phyloP scores from a whole-genome alignment of 805 yeast genomes.

The Myxozyma melibiosi region DNA sequence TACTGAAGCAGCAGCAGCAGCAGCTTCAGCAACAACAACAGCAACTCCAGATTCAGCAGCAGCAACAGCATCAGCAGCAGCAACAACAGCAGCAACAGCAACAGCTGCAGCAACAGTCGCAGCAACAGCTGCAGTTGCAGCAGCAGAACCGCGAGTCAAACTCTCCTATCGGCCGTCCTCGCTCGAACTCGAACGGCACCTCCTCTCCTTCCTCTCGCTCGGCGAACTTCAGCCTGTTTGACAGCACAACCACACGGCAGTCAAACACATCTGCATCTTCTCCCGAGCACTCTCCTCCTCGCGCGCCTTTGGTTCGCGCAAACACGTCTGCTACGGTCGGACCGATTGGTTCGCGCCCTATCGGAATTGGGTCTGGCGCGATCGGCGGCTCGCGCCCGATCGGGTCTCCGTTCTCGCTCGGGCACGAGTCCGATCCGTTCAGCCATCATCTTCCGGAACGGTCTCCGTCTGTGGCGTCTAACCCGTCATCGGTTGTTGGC shows the following conservation, averaged over 20 bases:
- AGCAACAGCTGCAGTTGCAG: slow-evolving; percentile 9
- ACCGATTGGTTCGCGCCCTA: slow-evolving; percentile 34
- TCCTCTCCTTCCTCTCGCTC: slow-evolving; percentile 35
- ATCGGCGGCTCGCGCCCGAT: slow-evolving; percentile 24
- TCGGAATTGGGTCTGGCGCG: slow-evolving; percentile 19
- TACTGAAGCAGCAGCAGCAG: slow-evolving; percentile 2
- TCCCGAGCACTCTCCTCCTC: slow-evolving; percentile 34
- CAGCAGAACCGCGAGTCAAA: slow-evolving; percentile 7
- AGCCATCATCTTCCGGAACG: slow-evolving; percentile 28
- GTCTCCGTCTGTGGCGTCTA: slow-evolving; percentile 28
- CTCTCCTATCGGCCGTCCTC: slow-evolving; percentile 28
- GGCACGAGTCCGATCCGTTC: slow-evolving; percentile 29
- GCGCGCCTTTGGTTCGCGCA: slow-evolving; percentile 26
- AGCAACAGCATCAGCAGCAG: slow-evolving; percentile 4
- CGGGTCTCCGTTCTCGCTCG: slow-evolving; percentile 27
- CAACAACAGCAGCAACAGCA: slow-evolving; percentile 8
- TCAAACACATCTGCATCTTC: slow-evolving; percentile 31
- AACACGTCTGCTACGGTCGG: slow-evolving; percentile 32
- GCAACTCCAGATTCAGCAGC: slow-evolving; percentile 6
- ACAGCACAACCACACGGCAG: slow-evolving; percentile 25
- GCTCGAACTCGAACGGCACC: slow-evolving; percentile 34
- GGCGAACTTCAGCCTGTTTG: slow-evolving; percentile 34
- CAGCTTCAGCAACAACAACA: slow-evolving; percentile 19
- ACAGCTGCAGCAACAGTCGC: slow-evolving; percentile 10
- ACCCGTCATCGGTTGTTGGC: slow-evolving; percentile 20